Conservation (phyloP, 1,284 basidiomycete genomes). For the Rhodotorula glutinis region DNA sequence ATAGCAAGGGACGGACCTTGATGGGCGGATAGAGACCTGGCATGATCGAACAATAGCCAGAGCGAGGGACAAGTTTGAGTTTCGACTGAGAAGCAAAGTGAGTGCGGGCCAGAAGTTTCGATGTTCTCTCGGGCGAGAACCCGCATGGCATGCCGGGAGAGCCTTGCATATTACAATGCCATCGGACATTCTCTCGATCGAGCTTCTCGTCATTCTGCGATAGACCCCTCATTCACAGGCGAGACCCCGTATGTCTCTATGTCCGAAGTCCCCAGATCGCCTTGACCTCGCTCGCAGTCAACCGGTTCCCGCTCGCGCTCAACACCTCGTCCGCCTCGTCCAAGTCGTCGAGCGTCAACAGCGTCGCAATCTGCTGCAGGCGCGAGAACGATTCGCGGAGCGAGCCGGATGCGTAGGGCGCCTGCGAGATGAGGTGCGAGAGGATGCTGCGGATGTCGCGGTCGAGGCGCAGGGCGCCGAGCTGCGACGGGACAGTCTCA, state of each 20-base stretch:
- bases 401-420: constrained; percentile 71
- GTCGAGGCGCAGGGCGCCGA: constrained; percentile 96
- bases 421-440: constrained; percentile 78
- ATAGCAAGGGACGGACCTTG: no score
- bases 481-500: constrained; percentile 53
- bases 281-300: constrained; percentile 36
- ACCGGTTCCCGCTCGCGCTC: constrained; percentile 30
- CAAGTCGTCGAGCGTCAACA: constrained; percentile 73
- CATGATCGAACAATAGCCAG: no score
- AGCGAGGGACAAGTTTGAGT: no score
- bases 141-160: no score
- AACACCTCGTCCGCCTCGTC: constrained; percentile 41
- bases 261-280: constrained; percentile 29
- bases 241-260: background rate
- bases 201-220: no score
- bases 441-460: constrained; percentile 82
- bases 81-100: no score
- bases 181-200: no score
- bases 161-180: no score
- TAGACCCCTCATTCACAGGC: no score
- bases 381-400: constrained; percentile 81
- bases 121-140: no score
- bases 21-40: constrained; percentile 20
- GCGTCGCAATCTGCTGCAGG: constrained; percentile 86
- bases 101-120: no score